phyloP scores from a whole-genome alignment of 805 yeast genomes.

The Kazachstania martiniae region DNA sequence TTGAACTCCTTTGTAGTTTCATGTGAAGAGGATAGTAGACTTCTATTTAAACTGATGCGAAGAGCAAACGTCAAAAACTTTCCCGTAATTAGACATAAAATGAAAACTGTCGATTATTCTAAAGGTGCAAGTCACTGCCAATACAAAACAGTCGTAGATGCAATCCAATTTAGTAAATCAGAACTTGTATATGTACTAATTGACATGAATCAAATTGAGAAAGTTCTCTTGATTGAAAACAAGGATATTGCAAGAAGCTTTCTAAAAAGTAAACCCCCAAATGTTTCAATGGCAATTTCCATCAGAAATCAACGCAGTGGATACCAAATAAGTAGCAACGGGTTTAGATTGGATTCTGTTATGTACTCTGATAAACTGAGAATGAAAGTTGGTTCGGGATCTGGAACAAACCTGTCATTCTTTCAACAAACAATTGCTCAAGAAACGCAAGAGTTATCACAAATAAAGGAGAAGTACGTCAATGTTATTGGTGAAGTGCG shows the following conservation, averaged over 20 bases:
- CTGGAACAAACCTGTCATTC: constrained; percentile 14
- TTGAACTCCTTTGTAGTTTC: constrained; percentile 60
- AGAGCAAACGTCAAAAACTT: constrained; percentile 27
- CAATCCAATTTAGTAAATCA: constrained; percentile 43
- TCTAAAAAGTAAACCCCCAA: constrained; percentile 28
- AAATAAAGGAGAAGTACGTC: constrained; percentile 15
- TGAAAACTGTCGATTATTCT: constrained; percentile 36
- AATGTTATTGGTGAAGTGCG: constrained; percentile 4
- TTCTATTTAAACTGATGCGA: constrained; percentile 29
- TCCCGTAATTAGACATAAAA: constrained; percentile 37
- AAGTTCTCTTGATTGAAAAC: constrained; percentile 40
- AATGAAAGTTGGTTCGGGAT: constrained; percentile 13
- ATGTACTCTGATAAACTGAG: constrained; percentile 26
- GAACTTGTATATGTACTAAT: constrained; percentile 51
- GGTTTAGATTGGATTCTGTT: constrained; percentile 45
- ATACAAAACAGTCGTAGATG: constrained; percentile 47
- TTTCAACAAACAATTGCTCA: constrained; percentile 14
- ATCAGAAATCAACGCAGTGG: constrained; percentile 35
- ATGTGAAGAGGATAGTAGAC: constrained; percentile 45
- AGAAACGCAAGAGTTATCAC: constrained; percentile 17
- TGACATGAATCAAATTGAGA: constrained; percentile 52
- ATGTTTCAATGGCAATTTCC: constrained; percentile 35
- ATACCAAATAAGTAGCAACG: constrained; percentile 37
- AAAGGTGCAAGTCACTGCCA: constrained; percentile 33
- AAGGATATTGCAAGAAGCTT: constrained; percentile 40